Conservation (phyloP, 164 flowering plant species). For the Hamamelis virginiana region DNA sequence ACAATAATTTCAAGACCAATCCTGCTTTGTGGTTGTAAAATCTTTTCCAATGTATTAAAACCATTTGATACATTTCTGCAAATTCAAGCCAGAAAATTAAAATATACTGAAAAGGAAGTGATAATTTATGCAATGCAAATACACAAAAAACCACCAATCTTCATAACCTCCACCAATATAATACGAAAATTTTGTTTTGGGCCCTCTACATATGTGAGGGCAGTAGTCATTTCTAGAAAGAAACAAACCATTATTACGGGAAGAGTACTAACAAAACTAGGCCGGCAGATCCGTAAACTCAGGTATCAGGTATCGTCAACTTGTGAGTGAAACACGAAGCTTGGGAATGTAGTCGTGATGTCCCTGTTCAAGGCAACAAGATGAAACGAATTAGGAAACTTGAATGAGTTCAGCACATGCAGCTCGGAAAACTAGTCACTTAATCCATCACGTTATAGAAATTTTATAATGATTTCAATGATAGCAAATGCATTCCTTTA, state of each 20-base stretch:
- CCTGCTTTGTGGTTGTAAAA: no score
- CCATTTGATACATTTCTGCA: no score
- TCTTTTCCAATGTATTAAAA: no score
- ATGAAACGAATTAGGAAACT: neutral
- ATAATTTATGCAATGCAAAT: neutral
- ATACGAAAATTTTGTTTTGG: neutral
- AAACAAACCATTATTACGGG: neutral
- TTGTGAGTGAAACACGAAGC: constrained; percentile 56
- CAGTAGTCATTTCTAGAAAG: constrained; percentile 8
- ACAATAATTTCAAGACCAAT: no score
- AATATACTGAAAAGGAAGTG: no score
- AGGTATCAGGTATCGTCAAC: constrained; percentile 53
- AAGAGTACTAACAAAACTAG: neutral
- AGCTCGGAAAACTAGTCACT: neutral
- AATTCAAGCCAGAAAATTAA: no score
- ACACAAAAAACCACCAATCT: neutral
- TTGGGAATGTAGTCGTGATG: constrained; percentile 50
- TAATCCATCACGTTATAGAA: no score
- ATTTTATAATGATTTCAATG: no score
- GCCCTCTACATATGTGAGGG: neutral
- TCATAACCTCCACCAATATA: neutral
- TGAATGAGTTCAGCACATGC: neutral
- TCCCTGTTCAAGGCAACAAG: constrained; percentile 36
- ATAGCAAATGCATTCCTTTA: no score
- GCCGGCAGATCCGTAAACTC: neutral